phyloP scores from a whole-genome alignment of 768 basidiomycete species.

The Dentipellis sp. region DNA sequence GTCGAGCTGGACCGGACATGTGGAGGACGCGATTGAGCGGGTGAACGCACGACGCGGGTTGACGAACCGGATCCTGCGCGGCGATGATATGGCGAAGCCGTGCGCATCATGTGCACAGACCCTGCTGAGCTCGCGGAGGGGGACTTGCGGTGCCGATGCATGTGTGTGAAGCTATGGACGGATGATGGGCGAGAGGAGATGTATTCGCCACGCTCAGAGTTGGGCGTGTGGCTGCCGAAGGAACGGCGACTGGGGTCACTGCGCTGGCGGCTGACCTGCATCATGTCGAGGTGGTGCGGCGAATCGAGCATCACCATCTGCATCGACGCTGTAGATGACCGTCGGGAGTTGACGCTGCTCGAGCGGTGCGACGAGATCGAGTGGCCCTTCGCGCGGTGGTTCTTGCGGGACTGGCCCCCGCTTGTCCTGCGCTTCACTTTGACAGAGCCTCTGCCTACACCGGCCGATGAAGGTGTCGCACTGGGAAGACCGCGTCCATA shows the following conservation, averaged over 20 bases:
- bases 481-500: conserved; percentile 1
- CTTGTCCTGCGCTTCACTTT: conserved; percentile 40
- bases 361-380: conserved; percentile 79
- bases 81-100: conserved; percentile 77
- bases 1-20: conserved; percentile 72
- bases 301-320: conserved; percentile 46
- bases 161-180: conserved; percentile 65
- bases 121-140: conserved; percentile 73
- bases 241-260: conserved; percentile 58
- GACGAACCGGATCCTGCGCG: conserved; percentile 76
- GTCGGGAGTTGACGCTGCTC: conserved; percentile 82
- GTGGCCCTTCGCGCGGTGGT: conserved; percentile 55
- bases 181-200: conserved; percentile 73
- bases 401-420: conserved; percentile 24
- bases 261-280: conserved; percentile 28
- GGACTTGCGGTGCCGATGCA: conserved; percentile 59
- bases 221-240: conserved; percentile 76
- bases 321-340: conserved; percentile 49
- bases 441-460: conserved; percentile 23
- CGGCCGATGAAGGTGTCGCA: conserved; percentile 4
- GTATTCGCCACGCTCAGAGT: conserved; percentile 73
- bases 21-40: conserved; percentile 37
- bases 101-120: conserved; percentile 43
- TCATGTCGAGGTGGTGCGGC: conserved; percentile 29
- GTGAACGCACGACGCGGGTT: conserved; percentile 59